These are phyloP conservation scores for Paecilomyces niveus DNA, from an alignment of 2,329 filamentous ascomycete species.

Conservation along the genomic window DNA sequence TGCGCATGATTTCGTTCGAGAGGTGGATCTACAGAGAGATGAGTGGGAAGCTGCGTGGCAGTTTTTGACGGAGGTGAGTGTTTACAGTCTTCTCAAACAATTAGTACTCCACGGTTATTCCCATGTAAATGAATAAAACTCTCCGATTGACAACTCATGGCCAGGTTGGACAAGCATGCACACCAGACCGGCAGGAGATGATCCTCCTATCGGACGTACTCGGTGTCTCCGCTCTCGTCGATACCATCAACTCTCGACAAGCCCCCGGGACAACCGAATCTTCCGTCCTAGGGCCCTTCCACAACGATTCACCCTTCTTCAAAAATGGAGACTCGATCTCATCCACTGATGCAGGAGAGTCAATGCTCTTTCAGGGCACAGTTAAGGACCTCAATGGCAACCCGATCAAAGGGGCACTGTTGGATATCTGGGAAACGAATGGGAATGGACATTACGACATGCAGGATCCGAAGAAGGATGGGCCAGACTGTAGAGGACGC, in stretches of 20 bases:
- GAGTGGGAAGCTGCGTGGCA: conserved; percentile 9
- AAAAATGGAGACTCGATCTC: conserved; percentile 14
- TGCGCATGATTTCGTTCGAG: conserved; percentile 6
- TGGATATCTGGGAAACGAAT: conserved; percentile 21
- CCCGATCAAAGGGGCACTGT: conserved; percentile 10
- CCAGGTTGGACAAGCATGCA: background rate
- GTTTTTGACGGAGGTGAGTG: conserved; percentile 6
- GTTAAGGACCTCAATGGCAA: conserved; percentile 16
- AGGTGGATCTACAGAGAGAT: conserved; percentile 7
- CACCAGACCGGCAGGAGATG: conserved; percentile 9
- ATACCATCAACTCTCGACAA: conserved; percentile 16
- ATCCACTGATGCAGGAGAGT: conserved; percentile 11
- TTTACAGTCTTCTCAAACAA: background rate
- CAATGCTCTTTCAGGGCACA: conserved; percentile 12
- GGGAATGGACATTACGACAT: conserved; percentile 21
- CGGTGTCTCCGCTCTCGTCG: conserved; percentile 19
- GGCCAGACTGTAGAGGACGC: conserved; percentile 17
- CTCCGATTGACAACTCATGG: too few relatives aligned
- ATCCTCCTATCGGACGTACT: conserved; percentile 16
- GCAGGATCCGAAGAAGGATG: conserved; percentile 14
- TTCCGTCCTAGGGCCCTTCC: conserved; percentile 22
- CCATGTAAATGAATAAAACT: background rate
- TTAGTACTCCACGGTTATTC: background rate
- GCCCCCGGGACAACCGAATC: conserved; percentile 15
- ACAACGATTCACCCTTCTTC: conserved; percentile 18